Evolutionary conservation across 176 grass and related monocot species (phyloP).

Genomic region (Carex parvula): DNA sequence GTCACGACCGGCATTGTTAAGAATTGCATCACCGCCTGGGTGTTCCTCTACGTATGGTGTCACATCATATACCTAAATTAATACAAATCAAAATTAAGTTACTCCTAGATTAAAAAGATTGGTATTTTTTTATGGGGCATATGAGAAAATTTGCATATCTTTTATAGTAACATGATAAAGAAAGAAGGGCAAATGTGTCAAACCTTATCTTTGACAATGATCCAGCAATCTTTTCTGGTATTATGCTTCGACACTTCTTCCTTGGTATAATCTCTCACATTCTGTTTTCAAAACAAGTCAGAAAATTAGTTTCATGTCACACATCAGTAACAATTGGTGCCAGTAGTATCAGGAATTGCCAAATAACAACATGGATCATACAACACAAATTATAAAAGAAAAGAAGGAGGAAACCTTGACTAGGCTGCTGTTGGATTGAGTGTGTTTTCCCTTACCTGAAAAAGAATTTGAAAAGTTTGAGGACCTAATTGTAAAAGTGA

Average conservation of each 20-base stretch:
- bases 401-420: conserved; percentile 8
- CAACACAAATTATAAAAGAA: background rate
- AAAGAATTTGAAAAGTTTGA: background rate
- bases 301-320: background rate
- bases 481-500: background rate
- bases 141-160: background rate
- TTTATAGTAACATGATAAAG: background rate
- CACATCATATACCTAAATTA: conserved; percentile 78
- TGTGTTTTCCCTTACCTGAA: conserved; percentile 45
- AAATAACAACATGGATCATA: too few species aligned
- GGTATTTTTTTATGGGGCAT: background rate
- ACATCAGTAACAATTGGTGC: background rate
- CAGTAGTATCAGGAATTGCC: background rate
- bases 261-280: conserved; percentile 38
- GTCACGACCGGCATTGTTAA: conserved; percentile 83
- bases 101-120: background rate
- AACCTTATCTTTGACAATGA: conserved; percentile 80
- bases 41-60: conserved; percentile 90
- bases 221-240: conserved; percentile 78
- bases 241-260: conserved; percentile 68
- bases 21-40: conserved; percentile 77
- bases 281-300: background rate
- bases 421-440: conserved; percentile 1
- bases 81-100: conserved; percentile 12
- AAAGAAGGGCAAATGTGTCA: background rate